Base-by-base conservation (phyloP, 495 filamentous ascomycete genomes). In the Aspergillus taichungensis region DNA sequence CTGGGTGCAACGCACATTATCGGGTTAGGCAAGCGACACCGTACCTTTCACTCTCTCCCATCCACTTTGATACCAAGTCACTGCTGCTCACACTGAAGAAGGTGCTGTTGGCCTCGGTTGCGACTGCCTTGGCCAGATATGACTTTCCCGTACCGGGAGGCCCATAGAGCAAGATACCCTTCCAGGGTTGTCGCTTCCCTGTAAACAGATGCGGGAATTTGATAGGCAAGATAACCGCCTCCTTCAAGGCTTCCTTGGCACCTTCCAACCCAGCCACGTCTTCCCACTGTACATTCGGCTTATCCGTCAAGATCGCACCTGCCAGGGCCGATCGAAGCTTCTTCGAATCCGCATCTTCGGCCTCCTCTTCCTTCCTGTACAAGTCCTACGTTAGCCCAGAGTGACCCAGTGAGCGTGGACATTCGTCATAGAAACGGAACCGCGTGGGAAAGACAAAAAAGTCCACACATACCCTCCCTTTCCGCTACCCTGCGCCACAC, bases 81-180 rank as follows among this genome's bases (percentile, higher is more conserved):
- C 86, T 92, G 69, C 85, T 91, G 69, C 87, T 94, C 49, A 98
- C 89, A 59, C 88, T 95, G 74, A 98, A 98, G 62, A 98, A 98
- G n/a, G 92, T 98, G 63, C 89, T 95, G 61, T 97, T 97, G 38
- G 94, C 94, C 61, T 98, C 92, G 8, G 92, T 98, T 45, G 92
- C 92, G 32, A 98, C 94, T 7, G 92, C 92, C 60, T 97, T 97
- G 49, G 92, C 92, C 34, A 98, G 73, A 64, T 95, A 95, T 61
- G 82, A 88, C 74, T 98, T 98, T 68, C 92, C 92, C 6, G 92
- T 98, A 52, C 92, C 92, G 0, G 92, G 92, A 1, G 92, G 92
- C 1, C 92, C 92, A 64, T 97, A 98, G 18, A 98, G 77, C 61
- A 98, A 64, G 57, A 98, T 97, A 9, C 92, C 92, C 67, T 94